Percentiles rank a stretch among this genome's conserved stretches.
These are phyloP conservation scores for Dorcoceras hygrometricum DNA, from an alignment of 257 asterid species.

Conservation along the genomic window DNA sequence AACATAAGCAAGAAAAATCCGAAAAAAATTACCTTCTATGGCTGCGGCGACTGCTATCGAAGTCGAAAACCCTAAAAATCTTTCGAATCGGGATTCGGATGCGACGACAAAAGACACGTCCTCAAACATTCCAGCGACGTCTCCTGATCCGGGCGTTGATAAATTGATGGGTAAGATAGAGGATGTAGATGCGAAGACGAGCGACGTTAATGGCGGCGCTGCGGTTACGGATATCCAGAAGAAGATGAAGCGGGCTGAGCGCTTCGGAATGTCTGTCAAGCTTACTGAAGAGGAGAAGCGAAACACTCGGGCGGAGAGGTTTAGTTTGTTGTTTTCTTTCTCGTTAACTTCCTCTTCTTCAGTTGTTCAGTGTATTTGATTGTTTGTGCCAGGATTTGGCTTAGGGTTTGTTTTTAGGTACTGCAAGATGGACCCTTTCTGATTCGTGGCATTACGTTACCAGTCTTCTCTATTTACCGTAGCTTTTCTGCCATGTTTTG, in stretches of 20 bases:
- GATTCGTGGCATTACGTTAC: not conserved
- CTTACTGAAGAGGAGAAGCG: conserved; percentile 84
- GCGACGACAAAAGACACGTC: conserved; percentile 28
- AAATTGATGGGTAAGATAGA: conserved; percentile 33
- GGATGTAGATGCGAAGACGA: conserved; percentile 23
- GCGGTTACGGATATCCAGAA: conserved; percentile 60
- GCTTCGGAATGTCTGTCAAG: conserved; percentile 77
- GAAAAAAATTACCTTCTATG: conserved; percentile 13
- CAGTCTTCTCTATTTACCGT: not conserved
- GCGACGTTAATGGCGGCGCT: conserved; percentile 32
- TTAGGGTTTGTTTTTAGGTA: conserved; percentile 24
- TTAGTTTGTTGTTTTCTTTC: not conserved
- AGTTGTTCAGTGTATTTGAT: not conserved
- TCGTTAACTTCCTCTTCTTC: not conserved
- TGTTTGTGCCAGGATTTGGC: conserved; percentile 10
- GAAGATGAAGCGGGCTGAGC: conserved; percentile 90
- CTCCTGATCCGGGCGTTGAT: conserved; percentile 35
- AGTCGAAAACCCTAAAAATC: conserved; percentile 47
- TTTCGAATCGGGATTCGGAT: conserved; percentile 44
- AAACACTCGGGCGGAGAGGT: conserved; percentile 92
- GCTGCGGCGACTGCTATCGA: conserved; percentile 42
- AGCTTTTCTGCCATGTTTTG: not conserved
- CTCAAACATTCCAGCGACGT: conserved; percentile 21
- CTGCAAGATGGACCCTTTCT: not conserved
- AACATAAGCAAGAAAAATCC: not conserved